A percentile compares a stretch with the other conserved stretches of the same genome.
These are phyloP conservation scores for Fusarium circinatum DNA, from an alignment of 2,329 filamentous ascomycete species.

Conservation along the genomic window DNA sequence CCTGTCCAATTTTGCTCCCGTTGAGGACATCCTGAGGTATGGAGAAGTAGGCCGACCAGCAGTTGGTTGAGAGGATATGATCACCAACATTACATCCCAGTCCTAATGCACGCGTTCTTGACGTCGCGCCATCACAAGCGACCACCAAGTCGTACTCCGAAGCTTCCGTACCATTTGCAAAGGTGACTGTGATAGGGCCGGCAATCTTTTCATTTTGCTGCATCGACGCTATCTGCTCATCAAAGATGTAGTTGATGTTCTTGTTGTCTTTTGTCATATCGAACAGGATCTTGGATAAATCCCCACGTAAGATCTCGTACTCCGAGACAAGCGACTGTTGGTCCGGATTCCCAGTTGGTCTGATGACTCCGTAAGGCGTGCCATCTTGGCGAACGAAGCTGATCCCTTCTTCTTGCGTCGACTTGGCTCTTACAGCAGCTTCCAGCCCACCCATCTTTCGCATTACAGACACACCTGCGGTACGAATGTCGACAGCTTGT, in stretches of 20 bases:
- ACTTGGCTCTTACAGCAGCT: constrained; percentile 1
- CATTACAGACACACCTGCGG: constrained; percentile 51
- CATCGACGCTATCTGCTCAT: constrained; percentile 15
- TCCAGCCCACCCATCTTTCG: constrained; percentile 52
- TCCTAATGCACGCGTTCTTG: constrained; percentile 6
- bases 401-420: constrained; percentile 12
- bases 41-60: constrained; percentile 56
- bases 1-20: constrained; percentile 50
- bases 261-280: constrained; percentile 7
- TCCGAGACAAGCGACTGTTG: constrained; percentile 20
- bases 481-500: constrained; percentile 53
- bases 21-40: constrained; percentile 51
- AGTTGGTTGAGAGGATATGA: constrained; percentile 38
- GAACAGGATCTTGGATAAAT: constrained; percentile 12
- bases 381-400: constrained; percentile 13
- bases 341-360: constrained; percentile 10
- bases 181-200: background rate
- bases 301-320: constrained; percentile 16
- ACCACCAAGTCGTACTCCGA: constrained; percentile 15
- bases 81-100: constrained; percentile 5
- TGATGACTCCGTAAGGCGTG: constrained; percentile 1
- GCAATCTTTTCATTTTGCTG: background rate
- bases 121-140: constrained; percentile 14
- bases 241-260: constrained; percentile 13
- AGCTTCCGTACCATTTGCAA: constrained; percentile 4